These are phyloP conservation scores for Cichorium intybus DNA, from an alignment of 140 eudicot genomes.

Conservation along the genomic window DNA sequence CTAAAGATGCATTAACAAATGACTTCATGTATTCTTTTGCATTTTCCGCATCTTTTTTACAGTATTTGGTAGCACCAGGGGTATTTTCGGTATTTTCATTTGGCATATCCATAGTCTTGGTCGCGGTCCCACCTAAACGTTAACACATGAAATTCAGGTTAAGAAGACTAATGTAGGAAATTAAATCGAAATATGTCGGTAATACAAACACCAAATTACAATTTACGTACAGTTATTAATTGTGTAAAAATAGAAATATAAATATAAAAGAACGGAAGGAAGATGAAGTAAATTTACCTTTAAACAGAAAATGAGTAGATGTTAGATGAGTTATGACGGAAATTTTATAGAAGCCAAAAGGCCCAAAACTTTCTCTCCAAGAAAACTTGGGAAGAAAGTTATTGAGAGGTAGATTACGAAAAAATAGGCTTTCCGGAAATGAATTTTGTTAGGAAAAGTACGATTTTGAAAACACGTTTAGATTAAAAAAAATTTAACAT, in stretches of 20 bases:
- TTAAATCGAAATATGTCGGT: background rate
- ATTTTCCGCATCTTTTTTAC: slow-evolving; percentile 23
- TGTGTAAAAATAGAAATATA: too few relatives aligned
- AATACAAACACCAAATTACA: too few relatives aligned
- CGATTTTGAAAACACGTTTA: too few relatives aligned
- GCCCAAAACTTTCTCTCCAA: slow-evolving; percentile 26
- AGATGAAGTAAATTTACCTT: background rate
- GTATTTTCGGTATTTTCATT: slow-evolving; percentile 16
- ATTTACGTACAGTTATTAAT: too few relatives aligned
- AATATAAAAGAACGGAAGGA: background rate
- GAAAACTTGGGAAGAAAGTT: slow-evolving; percentile 31
- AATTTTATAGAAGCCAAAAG: background rate
- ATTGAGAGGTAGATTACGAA: too few relatives aligned
- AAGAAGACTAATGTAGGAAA: background rate
- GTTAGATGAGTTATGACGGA: background rate
- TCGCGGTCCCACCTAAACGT: background rate
- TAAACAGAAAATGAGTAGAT: background rate
- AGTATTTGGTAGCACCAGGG: slow-evolving; percentile 17
- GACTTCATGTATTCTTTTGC: slow-evolving; percentile 27
- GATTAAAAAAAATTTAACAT: too few relatives aligned
- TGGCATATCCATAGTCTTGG: background rate
- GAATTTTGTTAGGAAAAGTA: too few relatives aligned
- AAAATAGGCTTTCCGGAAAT: too few relatives aligned
- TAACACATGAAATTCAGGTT: background rate
- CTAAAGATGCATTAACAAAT: slow-evolving; percentile 34